phyloP scores from a whole-genome alignment of 352 stramenopile species.

The Phytophthora pisi region DNA sequence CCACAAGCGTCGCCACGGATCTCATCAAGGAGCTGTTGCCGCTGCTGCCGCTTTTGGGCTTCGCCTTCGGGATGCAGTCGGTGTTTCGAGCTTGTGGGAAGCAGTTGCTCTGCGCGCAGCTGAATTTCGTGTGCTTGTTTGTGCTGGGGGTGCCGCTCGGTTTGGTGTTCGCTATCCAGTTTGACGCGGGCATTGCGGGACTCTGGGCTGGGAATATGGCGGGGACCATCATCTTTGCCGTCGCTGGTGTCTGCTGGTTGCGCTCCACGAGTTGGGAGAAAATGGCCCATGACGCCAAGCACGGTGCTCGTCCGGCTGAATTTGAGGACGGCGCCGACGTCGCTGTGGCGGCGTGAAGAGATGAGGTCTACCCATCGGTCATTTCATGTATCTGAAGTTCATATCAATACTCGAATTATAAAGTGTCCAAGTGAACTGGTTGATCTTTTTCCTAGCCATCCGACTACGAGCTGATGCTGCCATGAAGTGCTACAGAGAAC shows the following conservation, averaged over 20 bases:
- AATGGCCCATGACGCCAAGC: constrained; percentile 56
- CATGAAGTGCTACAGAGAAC: no score
- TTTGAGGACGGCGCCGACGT: constrained; percentile 28
- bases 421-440: background rate
- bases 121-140: constrained; percentile 64
- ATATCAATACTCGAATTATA: background rate
- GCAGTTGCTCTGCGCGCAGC: constrained; percentile 52
- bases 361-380: background rate
- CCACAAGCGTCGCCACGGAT: constrained; percentile 30
- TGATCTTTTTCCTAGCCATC: no score
- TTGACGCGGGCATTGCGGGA: constrained; percentile 46
- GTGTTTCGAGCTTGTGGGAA: constrained; percentile 56
- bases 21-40: constrained; percentile 42
- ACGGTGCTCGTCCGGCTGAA: constrained; percentile 41
- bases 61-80: constrained; percentile 47
- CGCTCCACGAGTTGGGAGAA: constrained; percentile 53
- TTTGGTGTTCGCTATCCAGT: constrained; percentile 47
- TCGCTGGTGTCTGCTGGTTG: constrained; percentile 51
- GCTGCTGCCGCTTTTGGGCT: constrained; percentile 44
- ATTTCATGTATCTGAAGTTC: background rate
- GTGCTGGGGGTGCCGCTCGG: constrained; percentile 54
- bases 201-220: constrained; percentile 65
- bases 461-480: no score
- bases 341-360: constrained; percentile 16
- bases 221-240: constrained; percentile 44